phyloP scores from a whole-genome alignment of 73 alveolate species.

The Paramecium biaurelia region DNA sequence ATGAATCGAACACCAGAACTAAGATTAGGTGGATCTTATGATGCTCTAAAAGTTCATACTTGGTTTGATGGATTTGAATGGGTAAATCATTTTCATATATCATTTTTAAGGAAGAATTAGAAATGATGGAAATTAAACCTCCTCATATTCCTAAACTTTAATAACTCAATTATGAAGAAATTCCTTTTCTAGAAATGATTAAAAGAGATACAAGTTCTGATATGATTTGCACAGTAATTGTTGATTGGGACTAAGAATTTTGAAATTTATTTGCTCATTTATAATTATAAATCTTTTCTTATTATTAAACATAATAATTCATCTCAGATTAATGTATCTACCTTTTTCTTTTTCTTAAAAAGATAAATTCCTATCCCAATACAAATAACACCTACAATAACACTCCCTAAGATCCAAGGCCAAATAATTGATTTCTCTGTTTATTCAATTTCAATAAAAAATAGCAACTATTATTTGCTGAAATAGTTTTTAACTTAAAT shows the following conservation, averaged over 20 bases:
- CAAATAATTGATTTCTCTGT: neutral
- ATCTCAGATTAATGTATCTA: neutral
- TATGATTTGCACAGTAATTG: conserved; percentile 1
- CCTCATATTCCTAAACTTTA: conserved; percentile 52
- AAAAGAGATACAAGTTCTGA: conserved; percentile 35
- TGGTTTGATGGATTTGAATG: conserved; percentile 65
- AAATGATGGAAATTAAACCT: conserved; percentile 44
- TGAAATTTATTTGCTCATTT: conserved; percentile 25
- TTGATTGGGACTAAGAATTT: conserved; percentile 62
- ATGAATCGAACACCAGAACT: conserved; percentile 48
- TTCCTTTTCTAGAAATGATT: conserved; percentile 18
- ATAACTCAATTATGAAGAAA: neutral
- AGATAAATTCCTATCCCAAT: neutral
- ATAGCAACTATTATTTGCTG: too few species aligned
- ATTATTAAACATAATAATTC: neutral
- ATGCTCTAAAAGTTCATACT: conserved; percentile 63
- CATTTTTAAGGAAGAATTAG: conserved; percentile 13
- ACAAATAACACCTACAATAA: neutral
- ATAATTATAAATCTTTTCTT: neutral
- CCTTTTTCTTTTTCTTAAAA: neutral
- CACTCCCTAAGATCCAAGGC: neutral
- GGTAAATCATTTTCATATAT: neutral
- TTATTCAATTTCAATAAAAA: neutral
- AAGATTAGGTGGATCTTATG: conserved; percentile 61
- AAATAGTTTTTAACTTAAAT: neutral